Percentiles rank a stretch among this genome's conserved stretches.
phyloP scores from a whole-genome alignment of 495 filamentous ascomycete species.

The Tuber calosporum region DNA sequence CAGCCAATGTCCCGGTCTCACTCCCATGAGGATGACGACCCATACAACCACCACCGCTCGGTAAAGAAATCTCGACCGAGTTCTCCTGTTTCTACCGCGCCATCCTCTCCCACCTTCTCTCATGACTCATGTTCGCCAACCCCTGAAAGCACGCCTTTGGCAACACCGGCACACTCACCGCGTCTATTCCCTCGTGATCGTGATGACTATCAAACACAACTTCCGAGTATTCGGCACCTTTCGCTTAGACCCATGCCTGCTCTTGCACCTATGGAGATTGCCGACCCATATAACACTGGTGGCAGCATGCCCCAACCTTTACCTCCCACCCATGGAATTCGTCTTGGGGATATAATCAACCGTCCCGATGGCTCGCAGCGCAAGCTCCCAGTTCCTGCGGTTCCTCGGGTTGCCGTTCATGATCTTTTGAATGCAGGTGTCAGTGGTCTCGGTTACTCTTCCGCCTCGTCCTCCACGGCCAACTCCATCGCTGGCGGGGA shows the following conservation, averaged over 20 bases:
- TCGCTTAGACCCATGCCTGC: slow-evolving; percentile 83
- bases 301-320: slow-evolving; percentile 41
- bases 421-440: slow-evolving; percentile 57
- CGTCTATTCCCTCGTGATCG: slow-evolving; percentile 69
- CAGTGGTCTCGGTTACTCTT: slow-evolving; percentile 28
- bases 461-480: slow-evolving; percentile 36
- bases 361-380: slow-evolving; percentile 76
- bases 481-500: slow-evolving; percentile 41
- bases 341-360: slow-evolving; percentile 87
- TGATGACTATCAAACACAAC: slow-evolving; percentile 58
- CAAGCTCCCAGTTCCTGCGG: slow-evolving; percentile 86
- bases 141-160: slow-evolving; percentile 91
- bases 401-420: slow-evolving; percentile 82
- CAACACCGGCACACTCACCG: slow-evolving; percentile 91
- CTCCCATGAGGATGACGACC: slow-evolving; percentile 74
- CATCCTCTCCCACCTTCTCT: slow-evolving; percentile 95
- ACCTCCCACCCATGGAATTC: slow-evolving; percentile 55
- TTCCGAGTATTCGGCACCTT: slow-evolving; percentile 83
- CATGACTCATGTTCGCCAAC: slow-evolving; percentile 94
- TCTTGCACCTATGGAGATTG: slow-evolving; percentile 80
- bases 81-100: slow-evolving; percentile 89
- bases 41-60: slow-evolving; percentile 58
- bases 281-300: slow-evolving; percentile 47
- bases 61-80: slow-evolving; percentile 84
- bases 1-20: slow-evolving; percentile 85